These are phyloP conservation scores for Jimgerdemannia lactiflua DNA, from an alignment of 192 early-diverging fungal genomes.

Conservation along the genomic window DNA sequence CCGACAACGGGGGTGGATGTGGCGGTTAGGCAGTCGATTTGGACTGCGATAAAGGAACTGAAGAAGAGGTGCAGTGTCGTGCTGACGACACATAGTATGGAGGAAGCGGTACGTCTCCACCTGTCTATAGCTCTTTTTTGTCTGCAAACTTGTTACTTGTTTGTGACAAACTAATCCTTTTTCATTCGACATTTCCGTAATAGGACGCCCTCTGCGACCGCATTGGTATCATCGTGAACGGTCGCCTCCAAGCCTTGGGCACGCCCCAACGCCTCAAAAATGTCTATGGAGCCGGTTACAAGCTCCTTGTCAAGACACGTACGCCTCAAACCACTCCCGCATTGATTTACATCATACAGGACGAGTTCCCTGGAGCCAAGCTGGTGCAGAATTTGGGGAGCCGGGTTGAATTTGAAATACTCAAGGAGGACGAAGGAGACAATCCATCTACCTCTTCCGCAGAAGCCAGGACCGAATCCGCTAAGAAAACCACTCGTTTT, in stretches of 20 bases:
- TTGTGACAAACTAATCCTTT: too few relatives aligned
- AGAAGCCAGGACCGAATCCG: not conserved
- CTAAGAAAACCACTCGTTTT: slow-evolving; percentile 29
- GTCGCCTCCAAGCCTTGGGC: slow-evolving; percentile 39
- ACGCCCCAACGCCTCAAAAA: slow-evolving; percentile 49
- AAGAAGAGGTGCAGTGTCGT: slow-evolving; percentile 59
- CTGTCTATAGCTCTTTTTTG: too few relatives aligned
- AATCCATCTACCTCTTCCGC: not conserved
- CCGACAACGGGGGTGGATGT: slow-evolving; percentile 79
- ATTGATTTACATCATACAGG: slow-evolving; percentile 16
- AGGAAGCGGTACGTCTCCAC: slow-evolving; percentile 49
- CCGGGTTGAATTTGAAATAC: slow-evolving; percentile 38
- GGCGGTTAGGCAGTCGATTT: slow-evolving; percentile 61
- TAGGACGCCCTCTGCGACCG: slow-evolving; percentile 62
- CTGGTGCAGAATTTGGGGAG: slow-evolving; percentile 31
- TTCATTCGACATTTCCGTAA: too few relatives aligned
- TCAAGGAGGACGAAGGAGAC: slow-evolving; percentile 7
- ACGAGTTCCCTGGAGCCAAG: slow-evolving; percentile 17
- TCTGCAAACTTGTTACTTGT: too few relatives aligned
- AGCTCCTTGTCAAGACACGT: slow-evolving; percentile 31
- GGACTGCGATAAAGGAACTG: slow-evolving; percentile 62
- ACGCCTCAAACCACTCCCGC: not conserved
- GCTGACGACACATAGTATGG: slow-evolving; percentile 74
- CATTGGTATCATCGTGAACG: slow-evolving; percentile 74
- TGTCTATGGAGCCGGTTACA: slow-evolving; percentile 45